phyloP scores from a whole-genome alignment of 2,329 filamentous ascomycete species.

The Tolypocladium paradoxum region DNA sequence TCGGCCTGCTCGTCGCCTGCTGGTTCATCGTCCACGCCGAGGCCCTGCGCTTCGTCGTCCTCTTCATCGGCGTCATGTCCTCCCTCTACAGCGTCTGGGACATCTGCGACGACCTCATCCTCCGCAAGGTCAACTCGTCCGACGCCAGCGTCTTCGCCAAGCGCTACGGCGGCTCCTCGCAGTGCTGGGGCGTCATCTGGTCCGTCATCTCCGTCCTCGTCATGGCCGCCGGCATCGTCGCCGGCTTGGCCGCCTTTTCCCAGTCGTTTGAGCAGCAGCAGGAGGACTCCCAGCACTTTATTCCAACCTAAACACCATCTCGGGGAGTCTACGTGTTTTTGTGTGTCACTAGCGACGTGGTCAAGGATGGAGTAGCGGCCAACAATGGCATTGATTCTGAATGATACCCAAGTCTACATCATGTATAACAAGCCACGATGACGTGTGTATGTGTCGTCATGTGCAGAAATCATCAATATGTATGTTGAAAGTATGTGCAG shows the following conservation, averaged over 20 bases:
- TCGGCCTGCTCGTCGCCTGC: slow-evolving; percentile 60
- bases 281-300: slow-evolving; percentile 56
- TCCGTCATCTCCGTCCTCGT: slow-evolving; percentile 59
- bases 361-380: background rate
- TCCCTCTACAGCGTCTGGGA: slow-evolving; percentile 75
- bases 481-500: too few relatives aligned
- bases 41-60: slow-evolving; percentile 60
- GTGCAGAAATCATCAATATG: too few relatives aligned
- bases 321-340: background rate
- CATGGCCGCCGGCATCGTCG: slow-evolving; percentile 65
- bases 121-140: slow-evolving; percentile 69
- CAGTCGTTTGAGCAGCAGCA: slow-evolving; percentile 59
- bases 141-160: slow-evolving; percentile 72
- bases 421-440: background rate
- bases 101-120: slow-evolving; percentile 73
- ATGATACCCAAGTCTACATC: background rate
- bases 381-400: background rate
- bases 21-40: slow-evolving; percentile 75
- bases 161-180: slow-evolving; percentile 66
- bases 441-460: too few relatives aligned
- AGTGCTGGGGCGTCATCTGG: slow-evolving; percentile 76
- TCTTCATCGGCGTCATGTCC: slow-evolving; percentile 77
- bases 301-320: slow-evolving; percentile 29
- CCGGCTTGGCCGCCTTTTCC: slow-evolving; percentile 65
- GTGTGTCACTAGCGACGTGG: background rate